Percentiles rank a stretch among this genome's conserved stretches.
phyloP scores from a whole-genome alignment of 495 filamentous ascomycete species.

The Viridothelium virens region DNA sequence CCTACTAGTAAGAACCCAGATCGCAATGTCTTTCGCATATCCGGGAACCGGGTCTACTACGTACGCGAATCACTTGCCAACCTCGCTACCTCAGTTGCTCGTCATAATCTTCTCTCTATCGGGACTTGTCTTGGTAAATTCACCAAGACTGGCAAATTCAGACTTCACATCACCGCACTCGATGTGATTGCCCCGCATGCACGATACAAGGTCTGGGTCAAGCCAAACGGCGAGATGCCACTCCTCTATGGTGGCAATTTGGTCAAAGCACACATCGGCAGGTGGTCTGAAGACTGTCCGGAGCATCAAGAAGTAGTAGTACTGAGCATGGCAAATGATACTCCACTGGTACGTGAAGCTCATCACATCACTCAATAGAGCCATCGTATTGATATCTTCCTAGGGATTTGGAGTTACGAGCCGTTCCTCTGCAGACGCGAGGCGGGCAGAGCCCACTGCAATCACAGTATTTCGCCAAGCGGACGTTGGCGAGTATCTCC shows the following conservation, averaged over 20 bases:
- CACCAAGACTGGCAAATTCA: conserved; percentile 87
- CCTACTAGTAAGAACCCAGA: conserved; percentile 49
- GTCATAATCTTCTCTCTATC: conserved; percentile 70
- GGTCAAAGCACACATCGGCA: conserved; percentile 83
- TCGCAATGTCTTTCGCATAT: conserved; percentile 79
- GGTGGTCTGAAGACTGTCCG: conserved; percentile 80
- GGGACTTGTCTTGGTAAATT: conserved; percentile 84
- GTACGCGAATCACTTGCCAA: conserved; percentile 80
- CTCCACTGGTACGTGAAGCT: conserved; percentile 49
- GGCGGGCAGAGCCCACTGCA: conserved; percentile 78
- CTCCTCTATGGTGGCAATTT: conserved; percentile 87
- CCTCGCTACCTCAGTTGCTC: conserved; percentile 72
- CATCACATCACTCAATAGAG: background rate
- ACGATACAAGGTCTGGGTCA: conserved; percentile 90
- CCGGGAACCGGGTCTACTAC: conserved; percentile 77
- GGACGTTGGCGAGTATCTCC: conserved; percentile 85
- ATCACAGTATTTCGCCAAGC: conserved; percentile 78
- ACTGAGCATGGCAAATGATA: conserved; percentile 62
- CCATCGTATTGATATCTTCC: background rate
- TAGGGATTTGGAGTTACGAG: conserved; percentile 79
- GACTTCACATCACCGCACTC: conserved; percentile 74
- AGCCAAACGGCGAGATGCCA: conserved; percentile 89
- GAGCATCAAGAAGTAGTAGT: conserved; percentile 70
- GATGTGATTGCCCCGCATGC: conserved; percentile 82
- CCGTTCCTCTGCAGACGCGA: conserved; percentile 69